Evolutionary conservation across 2,329 filamentous ascomycete genomes (phyloP), one percentile per base, ranked within the genome.

Genomic region (Pseudocercospora fuligena): DNA sequence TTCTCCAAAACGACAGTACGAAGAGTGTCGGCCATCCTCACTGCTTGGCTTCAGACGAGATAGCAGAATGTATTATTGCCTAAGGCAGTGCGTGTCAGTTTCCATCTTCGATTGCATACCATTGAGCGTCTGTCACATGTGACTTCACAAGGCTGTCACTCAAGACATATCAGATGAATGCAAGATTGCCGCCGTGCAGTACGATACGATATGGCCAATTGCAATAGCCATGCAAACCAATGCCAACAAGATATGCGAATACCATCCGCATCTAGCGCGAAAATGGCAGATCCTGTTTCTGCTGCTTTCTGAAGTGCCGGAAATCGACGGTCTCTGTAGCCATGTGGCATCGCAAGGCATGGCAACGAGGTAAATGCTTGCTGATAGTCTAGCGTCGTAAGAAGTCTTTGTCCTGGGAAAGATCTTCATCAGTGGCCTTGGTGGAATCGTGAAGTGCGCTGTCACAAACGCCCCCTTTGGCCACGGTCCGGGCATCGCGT

Each of bases 301-400:
- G 9, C 21, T 29, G 51, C 36, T 40, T 1, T 40, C 14, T 40
- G 36, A 40, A 29, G 21, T 54, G 51, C 23, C 23, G 51, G 51
- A 54, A 27, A 54, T 54, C 51, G 25, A 54, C 23, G 51, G 51
- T 54, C 14, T 54, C 51, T 54, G 11, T 54, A 27, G 25, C 23
- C 23, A 54, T 54, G 23, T 54, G 23, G 51, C 51, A 31, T 25
- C 14, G 14, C 51, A 54, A 29, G 51, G 21, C 21, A 54, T 54
- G 23, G 51, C 21, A 27, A 54, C 51, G 51, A 29, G 21, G 25
- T 54, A 9, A 23, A 29, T 54, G 51, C 51, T 21, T 54, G 51
- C 51, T 29, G 11, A n/a, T 27, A 7, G 31, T 54, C 51, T 29
- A 29, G 51, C 25, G 14, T 54, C 5, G 51, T 54, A 9, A 33